Percentiles rank a stretch among this genome's conserved stretches.
These are phyloP conservation scores for Podospora comata DNA, from an alignment of 495 filamentous ascomycete species.

Conservation along the genomic window DNA sequence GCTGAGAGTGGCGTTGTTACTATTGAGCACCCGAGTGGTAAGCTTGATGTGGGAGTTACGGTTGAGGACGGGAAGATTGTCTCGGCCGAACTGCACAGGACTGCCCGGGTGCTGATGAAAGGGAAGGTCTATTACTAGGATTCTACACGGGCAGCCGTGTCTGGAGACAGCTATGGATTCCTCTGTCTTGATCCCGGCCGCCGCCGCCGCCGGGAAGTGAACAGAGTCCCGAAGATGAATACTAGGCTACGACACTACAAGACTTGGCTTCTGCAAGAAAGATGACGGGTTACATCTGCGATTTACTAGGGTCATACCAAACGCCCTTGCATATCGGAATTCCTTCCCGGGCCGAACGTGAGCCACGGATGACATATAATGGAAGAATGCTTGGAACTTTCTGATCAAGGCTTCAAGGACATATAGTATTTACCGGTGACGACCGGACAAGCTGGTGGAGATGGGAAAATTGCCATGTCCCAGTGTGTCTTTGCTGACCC, in stretches of 20 bases:
- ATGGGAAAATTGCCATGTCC: not conserved
- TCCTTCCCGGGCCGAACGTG: not conserved
- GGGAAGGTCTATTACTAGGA: slow-evolving; percentile 52
- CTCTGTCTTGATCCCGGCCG: too few species aligned
- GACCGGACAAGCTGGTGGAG: not conserved
- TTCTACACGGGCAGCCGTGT: not conserved
- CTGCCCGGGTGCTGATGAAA: slow-evolving; percentile 55
- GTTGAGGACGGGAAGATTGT: slow-evolving; percentile 40
- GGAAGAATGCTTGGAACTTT: not conserved
- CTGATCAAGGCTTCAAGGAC: not conserved
- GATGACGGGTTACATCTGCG: not conserved
- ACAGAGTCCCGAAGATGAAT: too few species aligned
- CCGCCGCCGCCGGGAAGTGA: too few species aligned
- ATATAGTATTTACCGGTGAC: not conserved
- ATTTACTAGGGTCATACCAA: not conserved
- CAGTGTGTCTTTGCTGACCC: not conserved
- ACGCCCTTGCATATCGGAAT: not conserved
- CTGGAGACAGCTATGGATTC: not conserved
- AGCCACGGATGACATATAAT: not conserved
- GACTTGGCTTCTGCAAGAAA: not conserved
- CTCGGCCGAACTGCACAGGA: slow-evolving; percentile 51
- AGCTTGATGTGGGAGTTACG: slow-evolving; percentile 52
- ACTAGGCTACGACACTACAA: not conserved
- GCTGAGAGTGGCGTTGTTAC: slow-evolving; percentile 38
- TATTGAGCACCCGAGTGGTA: slow-evolving; percentile 62